Base-by-base conservation (phyloP, 176 grass and related monocot genomes). In the Themeda triandra region DNA sequence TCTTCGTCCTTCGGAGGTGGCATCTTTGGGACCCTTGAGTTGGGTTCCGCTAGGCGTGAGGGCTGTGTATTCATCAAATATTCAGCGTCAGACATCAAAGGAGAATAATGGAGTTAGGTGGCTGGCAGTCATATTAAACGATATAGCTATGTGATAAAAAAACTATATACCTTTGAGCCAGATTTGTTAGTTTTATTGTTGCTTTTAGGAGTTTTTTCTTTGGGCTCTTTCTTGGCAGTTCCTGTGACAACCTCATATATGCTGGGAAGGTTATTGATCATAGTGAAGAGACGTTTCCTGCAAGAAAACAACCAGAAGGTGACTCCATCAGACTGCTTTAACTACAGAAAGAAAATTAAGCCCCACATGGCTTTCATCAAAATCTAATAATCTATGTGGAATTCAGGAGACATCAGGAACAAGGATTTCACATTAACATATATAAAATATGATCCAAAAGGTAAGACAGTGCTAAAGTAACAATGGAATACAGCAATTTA, bases 201-300 rank as follows among this genome's bases (percentile, higher is more conserved):
- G 81, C 78, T 94, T 51, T 92, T 85, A 31, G 82, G 87, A 37
- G 87, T 92, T 86, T 94, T 92, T 40, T 92, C 90, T 73, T 94
- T 92, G 49, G 83, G 53, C n/a, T 86, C 53, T 33, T 83, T 94
- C 87, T 88, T 92, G 21, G 73, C 66, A 39, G 40, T 88, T 69
- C 90, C 90, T 39, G 84, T 92, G 45, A 92, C 87, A 58, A 89
- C 84, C 77, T 94, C 87, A 83, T 82, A 90, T 75, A 94, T 83
- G 23, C 87, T 92, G 36, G 89, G 92, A 48, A 94, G 84, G 74
- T 75, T 83, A 65, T 94, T 94, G 59, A 94, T 94, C 92, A 91
- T 89, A 71, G 41, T 89, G 64, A 91, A 94, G 70, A 94, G 85
- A 29, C 78, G 66, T 71, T 68, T 92, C 87, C 92, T 94, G 73